Evolutionary conservation across 768 basidiomycete genomes (phyloP).

Genomic region (Auricularia heimuer): DNA sequence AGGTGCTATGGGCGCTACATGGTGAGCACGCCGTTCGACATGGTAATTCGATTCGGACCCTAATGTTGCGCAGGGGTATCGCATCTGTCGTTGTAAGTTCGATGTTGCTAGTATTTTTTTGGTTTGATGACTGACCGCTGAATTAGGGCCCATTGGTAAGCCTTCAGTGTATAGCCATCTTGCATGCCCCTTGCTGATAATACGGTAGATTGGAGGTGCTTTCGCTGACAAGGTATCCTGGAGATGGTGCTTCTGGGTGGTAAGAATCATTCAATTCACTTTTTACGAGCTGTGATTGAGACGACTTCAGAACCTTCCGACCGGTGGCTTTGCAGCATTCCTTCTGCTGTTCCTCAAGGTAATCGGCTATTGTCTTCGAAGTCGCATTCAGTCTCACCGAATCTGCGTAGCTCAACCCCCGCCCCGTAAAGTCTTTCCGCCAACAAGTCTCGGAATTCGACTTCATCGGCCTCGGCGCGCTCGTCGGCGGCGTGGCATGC

Average conservation of each 20-base stretch:
- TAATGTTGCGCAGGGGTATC: not conserved
- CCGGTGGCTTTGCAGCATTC: constrained; percentile 25
- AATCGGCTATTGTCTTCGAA: not conserved
- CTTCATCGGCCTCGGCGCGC: constrained; percentile 53
- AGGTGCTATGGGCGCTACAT: constrained; percentile 68
- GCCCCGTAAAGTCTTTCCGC: constrained; percentile 43
- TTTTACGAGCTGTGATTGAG: not conserved
- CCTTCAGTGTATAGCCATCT: not conserved
- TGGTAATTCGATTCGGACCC: not conserved
- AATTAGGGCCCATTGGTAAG: not conserved
- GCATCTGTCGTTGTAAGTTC: not conserved
- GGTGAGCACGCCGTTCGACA: constrained; percentile 34
- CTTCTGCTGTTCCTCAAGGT: constrained; percentile 63
- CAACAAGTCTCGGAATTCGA: constrained; percentile 62
- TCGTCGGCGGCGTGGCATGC: constrained; percentile 57
- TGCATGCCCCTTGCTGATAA: not conserved
- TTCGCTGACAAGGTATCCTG: constrained; percentile 26
- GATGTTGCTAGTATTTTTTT: too few relatives aligned
- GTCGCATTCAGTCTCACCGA: not conserved
- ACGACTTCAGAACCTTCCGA: constrained; percentile 8
- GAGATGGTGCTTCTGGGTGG: constrained; percentile 28
- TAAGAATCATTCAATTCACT: not conserved
- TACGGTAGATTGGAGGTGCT: constrained; percentile 10
- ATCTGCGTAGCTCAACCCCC: constrained; percentile 47
- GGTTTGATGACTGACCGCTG: too few relatives aligned